phyloP scores from a whole-genome alignment of 768 basidiomycete species.

The Tricholoma bakamatsutake region DNA sequence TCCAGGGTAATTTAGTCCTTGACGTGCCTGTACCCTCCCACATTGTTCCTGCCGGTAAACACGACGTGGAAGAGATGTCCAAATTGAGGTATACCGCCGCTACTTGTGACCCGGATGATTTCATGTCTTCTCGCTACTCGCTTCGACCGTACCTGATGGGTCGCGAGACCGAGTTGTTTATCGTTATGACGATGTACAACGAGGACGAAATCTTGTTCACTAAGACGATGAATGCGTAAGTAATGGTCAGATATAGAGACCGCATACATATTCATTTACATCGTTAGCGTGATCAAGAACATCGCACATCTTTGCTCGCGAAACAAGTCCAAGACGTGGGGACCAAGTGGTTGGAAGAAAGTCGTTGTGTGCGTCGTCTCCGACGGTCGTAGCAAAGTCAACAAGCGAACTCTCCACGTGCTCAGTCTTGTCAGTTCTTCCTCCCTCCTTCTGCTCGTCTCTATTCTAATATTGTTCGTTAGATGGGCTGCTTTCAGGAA shows the following conservation, averaged over 20 bases:
- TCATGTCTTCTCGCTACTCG: slow-evolving; percentile 71
- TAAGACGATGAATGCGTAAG: slow-evolving; percentile 81
- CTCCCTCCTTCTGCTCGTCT: slow-evolving; percentile 1
- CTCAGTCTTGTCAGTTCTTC: slow-evolving; percentile 57
- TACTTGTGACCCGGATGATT: slow-evolving; percentile 87
- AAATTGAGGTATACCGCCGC: slow-evolving; percentile 88
- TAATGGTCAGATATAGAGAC: slow-evolving; percentile 9
- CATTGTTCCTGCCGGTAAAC: slow-evolving; percentile 65
- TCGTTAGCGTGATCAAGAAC: slow-evolving; percentile 75
- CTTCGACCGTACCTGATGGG: slow-evolving; percentile 74
- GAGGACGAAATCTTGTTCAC: slow-evolving; percentile 79
- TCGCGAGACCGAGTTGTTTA: slow-evolving; percentile 86
- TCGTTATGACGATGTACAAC: slow-evolving; percentile 97
- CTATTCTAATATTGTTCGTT: background rate
- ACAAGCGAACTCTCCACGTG: slow-evolving; percentile 88
- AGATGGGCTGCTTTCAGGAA: slow-evolving; percentile 88
- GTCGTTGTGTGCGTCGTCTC: slow-evolving; percentile 85
- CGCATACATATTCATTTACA: background rate
- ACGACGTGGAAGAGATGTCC: slow-evolving; percentile 64
- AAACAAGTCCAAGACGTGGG: slow-evolving; percentile 72
- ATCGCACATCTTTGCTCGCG: slow-evolving; percentile 72
- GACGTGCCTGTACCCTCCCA: slow-evolving; percentile 77
- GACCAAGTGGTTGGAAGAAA: slow-evolving; percentile 87
- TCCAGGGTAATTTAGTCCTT: slow-evolving; percentile 79
- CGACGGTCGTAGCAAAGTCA: slow-evolving; percentile 81